phyloP scores from a whole-genome alignment of 306 rosid species.

The Fragaria vesca region DNA sequence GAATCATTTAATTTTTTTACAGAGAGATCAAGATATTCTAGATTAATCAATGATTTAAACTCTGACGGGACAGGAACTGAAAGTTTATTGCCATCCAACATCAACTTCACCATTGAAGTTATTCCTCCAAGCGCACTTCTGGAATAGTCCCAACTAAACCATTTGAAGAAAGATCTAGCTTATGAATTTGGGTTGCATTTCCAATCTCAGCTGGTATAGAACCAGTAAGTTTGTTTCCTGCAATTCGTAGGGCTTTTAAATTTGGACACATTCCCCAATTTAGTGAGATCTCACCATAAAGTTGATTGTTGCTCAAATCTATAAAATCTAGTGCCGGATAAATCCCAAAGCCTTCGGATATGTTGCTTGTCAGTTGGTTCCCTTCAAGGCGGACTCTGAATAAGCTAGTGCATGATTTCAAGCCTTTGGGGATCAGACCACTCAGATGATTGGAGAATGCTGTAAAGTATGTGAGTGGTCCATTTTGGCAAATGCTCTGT shows the following conservation, averaged over 20 bases:
- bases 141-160: not conserved
- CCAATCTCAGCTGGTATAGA: slow-evolving; percentile 8
- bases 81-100: not conserved
- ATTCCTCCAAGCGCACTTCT: not conserved
- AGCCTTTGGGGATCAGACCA: slow-evolving; percentile 34
- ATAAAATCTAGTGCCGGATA: slow-evolving; percentile 34
- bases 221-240: slow-evolving; percentile 11
- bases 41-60: not conserved
- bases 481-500: not conserved
- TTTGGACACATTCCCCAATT: slow-evolving; percentile 5
- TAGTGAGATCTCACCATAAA: slow-evolving; percentile 11
- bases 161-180: not conserved
- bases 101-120: not conserved
- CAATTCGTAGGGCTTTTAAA: not conserved
- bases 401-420: slow-evolving; percentile 33
- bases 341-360: slow-evolving; percentile 39
- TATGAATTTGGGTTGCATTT: not conserved
- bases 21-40: not conserved
- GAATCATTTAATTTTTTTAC: not conserved
- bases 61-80: not conserved
- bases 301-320: slow-evolving; percentile 20
- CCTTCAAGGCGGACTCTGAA: slow-evolving; percentile 26
- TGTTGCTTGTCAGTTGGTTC: slow-evolving; percentile 31
- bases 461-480: not conserved
- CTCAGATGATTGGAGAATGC: not conserved